Evolutionary conservation across 805 yeast genomes (phyloP), one percentile per base, ranked within the genome.

Genomic region (Barnettozyma botsteinii): DNA sequence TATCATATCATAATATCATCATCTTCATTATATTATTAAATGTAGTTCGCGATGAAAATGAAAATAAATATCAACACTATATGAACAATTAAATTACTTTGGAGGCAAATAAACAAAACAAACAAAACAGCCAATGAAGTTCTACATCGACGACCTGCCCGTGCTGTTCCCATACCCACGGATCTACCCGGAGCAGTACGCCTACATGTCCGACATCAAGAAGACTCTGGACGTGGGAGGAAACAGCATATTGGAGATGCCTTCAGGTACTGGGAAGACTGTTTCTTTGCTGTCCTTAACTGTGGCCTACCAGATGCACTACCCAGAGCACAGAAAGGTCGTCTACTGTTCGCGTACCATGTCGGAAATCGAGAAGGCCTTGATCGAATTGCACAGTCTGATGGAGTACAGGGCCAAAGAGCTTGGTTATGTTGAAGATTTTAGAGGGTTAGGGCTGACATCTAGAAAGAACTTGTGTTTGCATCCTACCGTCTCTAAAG

Each of bases 201-300:
- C 89, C 25, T 93, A 93, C 64, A 93, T 93, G 98, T 78, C 93
- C 47, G 98, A 91, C 61, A 83, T 93, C 49, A 93, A 93, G 66
- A 79, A 81, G 56, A 85, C 97, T 1, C 64, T 93, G 38, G 99
- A 93, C 68, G 95, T 84, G 1, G 98, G 97, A 2, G 98, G 98
- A 11, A 89, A 89, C 58, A 85, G 96, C 63, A 88, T 93, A 40
- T 63, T 93, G 56, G 99, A 93, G 66, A 93, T 93, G 99, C 99
- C 99, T 51, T 93, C 99, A 6, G 99, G 99, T 4, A 93, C 99
- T 4, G 99, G 99, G 31, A 93, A 93, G 60, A 93, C 99, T 28
- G 85, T 93, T 4, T 88, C 98, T 1, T 70, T 93, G 58, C 68
- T 93, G 23, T 87, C 98, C 0, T 65, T 93, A 33, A 87, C 98